Percentiles rank a stretch among this genome's conserved stretches.
Conservation (phyloP, 108 stramenopile species). For the Cyclotella choctawhatcheeana region DNA sequence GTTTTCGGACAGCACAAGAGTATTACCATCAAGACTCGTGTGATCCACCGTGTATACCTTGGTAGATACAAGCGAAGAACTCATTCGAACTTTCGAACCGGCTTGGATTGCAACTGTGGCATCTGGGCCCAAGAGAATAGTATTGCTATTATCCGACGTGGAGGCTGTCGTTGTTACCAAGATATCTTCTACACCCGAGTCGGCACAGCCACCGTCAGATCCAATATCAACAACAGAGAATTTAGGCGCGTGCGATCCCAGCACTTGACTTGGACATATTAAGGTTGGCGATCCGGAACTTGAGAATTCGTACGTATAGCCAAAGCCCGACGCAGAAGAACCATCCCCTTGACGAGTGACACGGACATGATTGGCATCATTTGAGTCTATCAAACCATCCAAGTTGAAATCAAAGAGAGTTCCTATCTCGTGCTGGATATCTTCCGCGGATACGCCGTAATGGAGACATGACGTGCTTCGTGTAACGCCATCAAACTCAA, state of each 20-base stretch:
- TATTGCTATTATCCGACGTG: constrained; percentile 47
- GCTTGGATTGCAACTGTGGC: constrained; percentile 19
- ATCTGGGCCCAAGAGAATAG: constrained; percentile 24
- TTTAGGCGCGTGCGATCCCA: constrained; percentile 61
- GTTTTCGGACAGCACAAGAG: constrained; percentile 41
- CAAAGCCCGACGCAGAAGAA: constrained; percentile 59
- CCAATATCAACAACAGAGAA: constrained; percentile 57
- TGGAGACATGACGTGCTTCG: constrained; percentile 52
- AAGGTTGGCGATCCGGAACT: constrained; percentile 33
- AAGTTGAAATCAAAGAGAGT: constrained; percentile 65
- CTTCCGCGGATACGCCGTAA: constrained; percentile 53
- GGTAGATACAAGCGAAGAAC: constrained; percentile 31
- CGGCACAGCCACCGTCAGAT: constrained; percentile 63
- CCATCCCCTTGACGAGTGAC: constrained; percentile 71
- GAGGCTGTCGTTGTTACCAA: constrained; percentile 50
- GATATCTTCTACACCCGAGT: constrained; percentile 57
- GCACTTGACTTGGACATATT: constrained; percentile 54
- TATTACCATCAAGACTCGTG: constrained; percentile 31
- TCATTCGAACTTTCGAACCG: constrained; percentile 37
- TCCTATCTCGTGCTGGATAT: constrained; percentile 61
- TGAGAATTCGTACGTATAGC: constrained; percentile 64
- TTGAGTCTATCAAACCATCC: constrained; percentile 57
- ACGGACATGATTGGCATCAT: constrained; percentile 59
- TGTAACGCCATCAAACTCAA: constrained; percentile 36
- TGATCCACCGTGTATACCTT: constrained; percentile 56